Base-by-base conservation (phyloP, 352 stramenopile species). In the Albugo laibachii region DNA sequence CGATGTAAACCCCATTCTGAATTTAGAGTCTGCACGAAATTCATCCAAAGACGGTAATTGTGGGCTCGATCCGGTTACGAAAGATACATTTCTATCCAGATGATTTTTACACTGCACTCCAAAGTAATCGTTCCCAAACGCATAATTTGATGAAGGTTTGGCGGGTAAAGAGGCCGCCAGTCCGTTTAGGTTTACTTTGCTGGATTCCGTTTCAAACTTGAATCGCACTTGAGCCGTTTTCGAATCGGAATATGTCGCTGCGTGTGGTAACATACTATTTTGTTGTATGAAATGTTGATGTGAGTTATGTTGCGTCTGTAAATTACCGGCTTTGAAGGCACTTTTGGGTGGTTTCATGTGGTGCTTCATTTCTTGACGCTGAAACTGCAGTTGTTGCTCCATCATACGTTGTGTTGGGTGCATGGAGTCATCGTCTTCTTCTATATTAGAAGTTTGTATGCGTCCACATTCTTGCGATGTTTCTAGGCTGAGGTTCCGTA, bases 361-460 rank as follows among this genome's bases (percentile, higher is more conserved):
- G 31, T 13, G 41, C 47, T 55, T 31, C 73, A 86, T 86, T 52
- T 86, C 73, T 48, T 86, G 68, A 18, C 72, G 69, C 53, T 86
- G 73, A 42, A 74, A 61, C 47, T 68, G 62, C 11, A 86, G 62
- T 58, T 86, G 73, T 57, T 83, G 68, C 50, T 76, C 68, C 13
- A 85, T 63, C 24, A 31, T 31, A 31, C 24, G 24, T 31, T 31
- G 24, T 31, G 24, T 31, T 31, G 24, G 24, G 14, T 49, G 52
- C 52, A 60, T 61, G 14, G 52, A 35, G 36, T 35, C 27, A 36
- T 37, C 34, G 52, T 47, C n/a, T 45, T 31, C 34, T 36, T 31
- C 42, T 41, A 50, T 27, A 60, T 39, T 44, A 62, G 52, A 41
- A 52, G 35, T 31, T 13, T 41, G 13, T 34, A 48, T 21, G 46